Evolutionary conservation across 2,329 filamentous ascomycete genomes (phyloP), one percentile per base, ranked within the genome.

Genomic region (Alternaria postmessia): DNA sequence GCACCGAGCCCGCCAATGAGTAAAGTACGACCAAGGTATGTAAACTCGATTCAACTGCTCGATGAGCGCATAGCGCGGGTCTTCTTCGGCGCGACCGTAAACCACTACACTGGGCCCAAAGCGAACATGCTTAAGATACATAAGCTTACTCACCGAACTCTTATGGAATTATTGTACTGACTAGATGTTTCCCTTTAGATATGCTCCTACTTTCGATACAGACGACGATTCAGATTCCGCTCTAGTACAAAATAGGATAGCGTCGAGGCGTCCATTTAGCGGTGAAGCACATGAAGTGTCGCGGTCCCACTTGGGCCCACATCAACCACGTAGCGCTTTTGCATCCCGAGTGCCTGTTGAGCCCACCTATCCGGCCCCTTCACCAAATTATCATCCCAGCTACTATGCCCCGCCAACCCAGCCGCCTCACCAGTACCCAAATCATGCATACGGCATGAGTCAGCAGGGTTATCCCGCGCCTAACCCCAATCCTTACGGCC

Each of bases 321-420:
- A 68, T 64, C 68, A 71, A 66, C 59, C 71, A 63, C 74, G 72
- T 57, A 64, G 69, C 58, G 44, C 71, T 49, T 78, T 77, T 62
- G 75, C 76, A 56, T 76, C 74, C 57, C 71, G 75, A 59, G 75
- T 78, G 39, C 76, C 76, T 61, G 60, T 67, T 26, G 75, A 78
- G 58, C 62, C 65, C 47, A 65, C 71, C 59, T 78, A 78, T 66
- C 62, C 67, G 80, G 85, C 67, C 85, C 88, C 64, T 94, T 84
- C 74, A 93, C 88, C 85, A 93, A 71, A 72, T 24, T 78, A 79
- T 62, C 75, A 77, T 66, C 75, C 72, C 30, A 68, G 75, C 49
- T 77, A 77, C 65, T 78, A 77, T 63, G 70, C 69, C 52, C 72
- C 75, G 12, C 58, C 70, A 54, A 73, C 75, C 61, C 57, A 60